These are phyloP conservation scores for Kipferlia bialata DNA, from an alignment of 78 protist species.

Conservation along the genomic window DNA sequence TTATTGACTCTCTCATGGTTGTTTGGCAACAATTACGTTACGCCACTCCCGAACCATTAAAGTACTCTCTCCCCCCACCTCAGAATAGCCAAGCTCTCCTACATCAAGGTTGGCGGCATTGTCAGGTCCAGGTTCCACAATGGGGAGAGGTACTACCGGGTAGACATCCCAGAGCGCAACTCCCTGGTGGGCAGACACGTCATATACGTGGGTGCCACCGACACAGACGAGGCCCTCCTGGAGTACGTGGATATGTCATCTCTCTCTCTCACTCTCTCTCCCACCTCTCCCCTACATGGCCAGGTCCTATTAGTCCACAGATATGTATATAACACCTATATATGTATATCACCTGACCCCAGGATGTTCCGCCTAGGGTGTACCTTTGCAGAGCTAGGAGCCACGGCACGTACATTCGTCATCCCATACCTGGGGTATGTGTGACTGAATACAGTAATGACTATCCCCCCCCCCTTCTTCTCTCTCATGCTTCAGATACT, in stretches of 20 bases:
- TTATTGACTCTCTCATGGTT: too few relatives aligned
- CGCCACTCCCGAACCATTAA: too few relatives aligned
- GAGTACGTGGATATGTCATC: too few relatives aligned
- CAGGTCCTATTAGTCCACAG: too few relatives aligned
- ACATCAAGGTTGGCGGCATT: too few relatives aligned
- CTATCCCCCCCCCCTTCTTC: too few relatives aligned
- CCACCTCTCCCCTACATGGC: too few relatives aligned
- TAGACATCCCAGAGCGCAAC: background rate
- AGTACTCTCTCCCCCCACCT: too few relatives aligned
- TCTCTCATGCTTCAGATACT: background rate
- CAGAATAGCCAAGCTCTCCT: too few relatives aligned
- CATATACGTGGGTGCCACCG: conserved; percentile 13
- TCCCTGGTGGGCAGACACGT: conserved; percentile 15
- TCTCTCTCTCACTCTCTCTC: too few relatives aligned
- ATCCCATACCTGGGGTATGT: conserved; percentile 26
- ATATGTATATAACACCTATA: background rate
- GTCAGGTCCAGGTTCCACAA: background rate
- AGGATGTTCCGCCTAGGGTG: conserved; percentile 14
- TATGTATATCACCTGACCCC: too few relatives aligned
- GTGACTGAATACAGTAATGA: background rate
- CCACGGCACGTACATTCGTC: conserved; percentile 18
- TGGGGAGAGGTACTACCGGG: background rate
- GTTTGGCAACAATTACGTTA: too few relatives aligned
- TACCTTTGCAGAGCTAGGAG: conserved; percentile 9
- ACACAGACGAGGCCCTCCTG: conserved; percentile 14